A percentile compares a stretch with the other conserved stretches of the same genome.
Evolutionary conservation across 2,329 filamentous ascomycete genomes (phyloP).

Genomic region (Aspergillus pseudoterreus): DNA sequence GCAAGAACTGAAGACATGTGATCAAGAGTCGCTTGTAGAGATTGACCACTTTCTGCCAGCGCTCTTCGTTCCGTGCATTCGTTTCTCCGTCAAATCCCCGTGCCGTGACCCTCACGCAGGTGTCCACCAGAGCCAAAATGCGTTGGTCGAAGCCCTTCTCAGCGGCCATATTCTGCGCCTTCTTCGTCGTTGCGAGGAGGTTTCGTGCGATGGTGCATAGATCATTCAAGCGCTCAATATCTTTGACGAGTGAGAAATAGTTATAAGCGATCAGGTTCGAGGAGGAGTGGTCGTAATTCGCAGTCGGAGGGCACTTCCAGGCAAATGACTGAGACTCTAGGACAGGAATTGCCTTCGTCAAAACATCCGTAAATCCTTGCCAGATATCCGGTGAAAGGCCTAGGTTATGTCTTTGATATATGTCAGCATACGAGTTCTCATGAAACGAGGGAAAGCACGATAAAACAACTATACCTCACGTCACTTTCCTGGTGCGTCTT

Average conservation of each 20-base stretch:
- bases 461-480: slow-evolving; percentile 41
- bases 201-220: slow-evolving; percentile 61
- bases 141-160: slow-evolving; percentile 59
- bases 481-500: slow-evolving; percentile 55
- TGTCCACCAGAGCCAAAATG: slow-evolving; percentile 59
- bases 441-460: background rate
- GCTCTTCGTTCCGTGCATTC: slow-evolving; percentile 59
- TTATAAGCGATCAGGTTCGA: slow-evolving; percentile 60
- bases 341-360: slow-evolving; percentile 58
- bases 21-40: slow-evolving; percentile 64
- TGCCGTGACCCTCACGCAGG: slow-evolving; percentile 62
- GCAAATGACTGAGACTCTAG: slow-evolving; percentile 61
- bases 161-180: slow-evolving; percentile 61
- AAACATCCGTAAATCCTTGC: slow-evolving; percentile 55
- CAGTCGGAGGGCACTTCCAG: slow-evolving; percentile 53
- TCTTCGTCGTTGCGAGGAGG: slow-evolving; percentile 57
- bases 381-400: slow-evolving; percentile 57
- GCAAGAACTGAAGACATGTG: slow-evolving; percentile 63
- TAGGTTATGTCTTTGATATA: slow-evolving; percentile 48
- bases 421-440: background rate
- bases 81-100: slow-evolving; percentile 63
- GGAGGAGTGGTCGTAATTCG: slow-evolving; percentile 56
- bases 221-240: slow-evolving; percentile 61
- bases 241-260: slow-evolving; percentile 56
- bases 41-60: slow-evolving; percentile 63